Evolutionary conservation across 148 eudicot genomes (phyloP), one percentile per base, ranked within the genome.

Genomic region (Rhododendron ferrugineum): DNA sequence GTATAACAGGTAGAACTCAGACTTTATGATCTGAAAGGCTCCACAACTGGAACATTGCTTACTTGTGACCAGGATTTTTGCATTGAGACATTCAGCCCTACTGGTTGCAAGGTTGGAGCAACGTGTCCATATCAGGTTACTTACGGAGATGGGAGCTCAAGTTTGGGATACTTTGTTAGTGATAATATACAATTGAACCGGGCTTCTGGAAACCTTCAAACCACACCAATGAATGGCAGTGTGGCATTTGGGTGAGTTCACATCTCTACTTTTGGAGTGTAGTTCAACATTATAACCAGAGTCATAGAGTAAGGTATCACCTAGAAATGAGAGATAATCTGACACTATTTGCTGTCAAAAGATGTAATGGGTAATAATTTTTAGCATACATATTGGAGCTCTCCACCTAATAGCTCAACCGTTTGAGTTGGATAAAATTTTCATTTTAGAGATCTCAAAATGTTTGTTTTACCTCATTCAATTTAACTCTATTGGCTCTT

Each of bases 61-160:
- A 83, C 87, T 37, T 96, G 99, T 85, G 95, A 92, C 49, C 91
- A 95, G 60, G 90, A 86, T 1, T 92, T 91, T 81, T 96, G 99
- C 85, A 68, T 86, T 28, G 85, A 87, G 90, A 90, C 93, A 82
- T 86, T 95, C 75, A 73, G 34, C 40, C 78, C 90, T 77, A 60
- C 90, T 84, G 89, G 88, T 86, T 96, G 98, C 88, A 83, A 79
- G 82, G 75, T 88, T 36, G 93, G 95, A 47, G 76, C 84, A 84
- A 88, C 60, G 18, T 96, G 99, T 88, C 86, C 83, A 84, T 96
- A 94, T 84, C 74, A 89, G 83, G 91, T 94, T 60, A 88, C 93
- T 28, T 96, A 96, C 81, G 99, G 98, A 86, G 99, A 96, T 87
- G 96, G 97, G 62, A 96, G 99, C 88, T 60, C 89, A 73, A 94